These are phyloP conservation scores for Penicillium freii DNA, from an alignment of 2,329 filamentous ascomycete genomes.

Conservation along the genomic window DNA sequence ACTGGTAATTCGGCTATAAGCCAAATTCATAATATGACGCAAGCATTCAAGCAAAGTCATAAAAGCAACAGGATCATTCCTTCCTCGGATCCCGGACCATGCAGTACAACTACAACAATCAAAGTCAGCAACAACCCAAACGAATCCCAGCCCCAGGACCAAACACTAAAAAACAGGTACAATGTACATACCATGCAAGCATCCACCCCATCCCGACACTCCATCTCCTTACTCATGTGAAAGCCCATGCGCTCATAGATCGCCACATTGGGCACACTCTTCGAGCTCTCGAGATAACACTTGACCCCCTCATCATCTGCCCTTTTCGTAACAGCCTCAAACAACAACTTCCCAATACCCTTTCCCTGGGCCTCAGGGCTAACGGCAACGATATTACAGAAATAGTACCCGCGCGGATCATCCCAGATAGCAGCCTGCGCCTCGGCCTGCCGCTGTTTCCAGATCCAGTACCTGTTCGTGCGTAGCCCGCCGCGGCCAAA, in stretches of 20 bases:
- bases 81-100: slow-evolving; percentile 26
- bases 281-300: slow-evolving; percentile 71
- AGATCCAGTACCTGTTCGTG: slow-evolving; percentile 68
- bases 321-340: slow-evolving; percentile 61
- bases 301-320: slow-evolving; percentile 64
- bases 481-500: slow-evolving; percentile 65
- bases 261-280: slow-evolving; percentile 65
- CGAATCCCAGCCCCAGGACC: background rate
- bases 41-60: background rate
- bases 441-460: slow-evolving; percentile 66
- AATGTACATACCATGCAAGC: slow-evolving; percentile 48
- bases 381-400: slow-evolving; percentile 74
- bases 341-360: slow-evolving; percentile 64
- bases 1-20: background rate
- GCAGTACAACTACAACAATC: slow-evolving; percentile 26
- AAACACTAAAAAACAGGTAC: background rate
- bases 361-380: slow-evolving; percentile 64
- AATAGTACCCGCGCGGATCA: slow-evolving; percentile 69
- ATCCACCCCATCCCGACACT: slow-evolving; percentile 63
- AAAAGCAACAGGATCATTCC: slow-evolving; percentile 3
- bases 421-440: slow-evolving; percentile 64
- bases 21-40: background rate
- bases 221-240: slow-evolving; percentile 62
- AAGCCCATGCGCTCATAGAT: slow-evolving; percentile 73
- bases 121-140: background rate